Conservation (phyloP, 768 basidiomycete species). For the Lactarius vividus region DNA sequence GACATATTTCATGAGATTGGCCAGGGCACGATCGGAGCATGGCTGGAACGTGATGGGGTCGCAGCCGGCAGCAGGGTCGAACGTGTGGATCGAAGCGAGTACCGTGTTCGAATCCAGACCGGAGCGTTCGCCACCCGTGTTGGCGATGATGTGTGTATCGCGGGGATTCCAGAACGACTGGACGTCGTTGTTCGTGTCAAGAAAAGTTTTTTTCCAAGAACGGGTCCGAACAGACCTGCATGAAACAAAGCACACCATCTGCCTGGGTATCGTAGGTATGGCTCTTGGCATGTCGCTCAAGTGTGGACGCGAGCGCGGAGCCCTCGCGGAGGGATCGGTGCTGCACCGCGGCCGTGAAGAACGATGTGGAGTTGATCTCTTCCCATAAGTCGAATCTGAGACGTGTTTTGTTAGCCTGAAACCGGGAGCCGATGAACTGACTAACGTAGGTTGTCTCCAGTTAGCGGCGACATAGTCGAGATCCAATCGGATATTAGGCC, state of each 20-base stretch:
- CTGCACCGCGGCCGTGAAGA: slow-evolving; percentile 69
- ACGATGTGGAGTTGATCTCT: slow-evolving; percentile 65
- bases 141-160: slow-evolving; percentile 60
- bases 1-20: slow-evolving; percentile 65
- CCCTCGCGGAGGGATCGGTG: slow-evolving; percentile 42
- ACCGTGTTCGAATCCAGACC: slow-evolving; percentile 47
- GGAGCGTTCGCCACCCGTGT: slow-evolving; percentile 68
- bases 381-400: slow-evolving; percentile 71
- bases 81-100: slow-evolving; percentile 70
- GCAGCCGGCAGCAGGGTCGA: slow-evolving; percentile 67
- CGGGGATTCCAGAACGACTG: slow-evolving; percentile 74
- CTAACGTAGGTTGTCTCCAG: slow-evolving; percentile 66
- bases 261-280: slow-evolving; percentile 55
- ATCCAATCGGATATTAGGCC: slow-evolving; percentile 71
- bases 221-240: slow-evolving; percentile 48
- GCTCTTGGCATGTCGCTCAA: slow-evolving; percentile 51
- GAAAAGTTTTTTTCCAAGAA: not conserved
- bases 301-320: slow-evolving; percentile 50
- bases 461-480: slow-evolving; percentile 62
- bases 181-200: not conserved
- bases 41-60: slow-evolving; percentile 76
- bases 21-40: slow-evolving; percentile 72
- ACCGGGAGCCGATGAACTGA: slow-evolving; percentile 22
- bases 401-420: not conserved
- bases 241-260: slow-evolving; percentile 62